Base-by-base conservation (phyloP, 2,329 filamentous ascomycete genomes). In the Aspergillus fumigatiaffinis region DNA sequence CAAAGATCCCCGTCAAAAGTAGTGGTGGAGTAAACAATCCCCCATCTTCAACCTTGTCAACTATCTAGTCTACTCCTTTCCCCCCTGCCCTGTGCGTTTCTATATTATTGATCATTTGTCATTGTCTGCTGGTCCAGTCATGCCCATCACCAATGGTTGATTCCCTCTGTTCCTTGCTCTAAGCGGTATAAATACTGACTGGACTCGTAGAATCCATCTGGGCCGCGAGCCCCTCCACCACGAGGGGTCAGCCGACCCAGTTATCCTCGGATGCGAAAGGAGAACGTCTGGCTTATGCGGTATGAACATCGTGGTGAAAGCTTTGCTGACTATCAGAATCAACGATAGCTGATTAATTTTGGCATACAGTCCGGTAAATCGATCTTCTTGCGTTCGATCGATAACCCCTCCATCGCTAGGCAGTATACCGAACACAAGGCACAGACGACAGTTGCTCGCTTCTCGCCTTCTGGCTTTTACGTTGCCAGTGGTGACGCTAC, bases 351-450 rank as follows among this genome's bases (percentile, higher is more conserved):
- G 44, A 47, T 14, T 26, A 23, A 3, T 6, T 14, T 25, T 25
- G 44, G 44, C 44, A 3, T 14, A 25, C 66, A 95, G 91, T 93
- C 92, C 53, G 92, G 91, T 71, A 97, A 97, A 81, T 97, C 93
- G 60, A 88, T 99, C 77, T 97, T 97, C 78, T 82, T 99, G 50
- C 91, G 94, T 66, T 92, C 88, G 61, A 96, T 99, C 79, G 93
- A 99, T 78, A 80, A 94, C 72, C 93, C 93, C 53, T 83, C 90
- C 63, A 77, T 88, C 62, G 87, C 87, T 74, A 92, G 89, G 71
- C 92, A 99, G 76, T 99, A 97, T 78, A 95, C 88, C 14, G 88
- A 89, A 67, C 94, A 99, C 79, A 96, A 91, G 50, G 83, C 90
- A 49, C 83, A 88, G 61, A 96, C 94, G 1, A 96, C 92, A 3